A percentile compares a stretch with the other conserved stretches of the same genome.
Conservation (phyloP, 169 alveolate genomes). For the Perkinsus olseni region DNA sequence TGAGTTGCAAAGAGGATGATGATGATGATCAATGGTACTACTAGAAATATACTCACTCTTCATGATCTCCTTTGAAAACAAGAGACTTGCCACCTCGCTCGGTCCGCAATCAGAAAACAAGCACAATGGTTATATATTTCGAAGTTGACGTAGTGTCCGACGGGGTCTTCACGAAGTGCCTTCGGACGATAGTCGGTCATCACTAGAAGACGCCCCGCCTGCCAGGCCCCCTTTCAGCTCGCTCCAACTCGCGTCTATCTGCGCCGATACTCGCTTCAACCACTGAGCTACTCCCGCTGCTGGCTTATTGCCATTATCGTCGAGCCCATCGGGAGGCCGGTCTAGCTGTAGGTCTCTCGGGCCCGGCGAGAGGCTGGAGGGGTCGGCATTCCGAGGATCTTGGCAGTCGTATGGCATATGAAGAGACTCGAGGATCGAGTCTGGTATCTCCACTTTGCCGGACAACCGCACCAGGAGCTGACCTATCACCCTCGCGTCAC, state of each 20-base stretch:
- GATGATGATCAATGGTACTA: no score
- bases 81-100: no score
- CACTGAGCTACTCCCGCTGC: not conserved
- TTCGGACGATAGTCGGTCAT: not conserved
- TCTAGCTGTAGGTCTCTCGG: not conserved
- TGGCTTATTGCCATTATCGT: not conserved
- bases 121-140: no score
- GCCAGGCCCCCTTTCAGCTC: not conserved
- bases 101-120: no score
- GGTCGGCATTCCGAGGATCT: not conserved
- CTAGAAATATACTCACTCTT: no score
- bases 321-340: not conserved
- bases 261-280: not conserved
- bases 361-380: not conserved
- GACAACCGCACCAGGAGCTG: constrained; percentile 8
- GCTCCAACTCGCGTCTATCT: not conserved
- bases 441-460: not conserved
- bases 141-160: no score
- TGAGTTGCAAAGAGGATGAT: no score
- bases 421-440: not conserved
- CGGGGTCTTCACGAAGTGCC: not conserved
- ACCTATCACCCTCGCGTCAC: constrained; percentile 13
- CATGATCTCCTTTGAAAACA: no score
- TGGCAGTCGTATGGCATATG: not conserved
- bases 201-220: not conserved